Evolutionary conservation across 2,329 filamentous ascomycete species (phyloP), one percentile per base, ranked within the genome.

Genomic region (Pseudocercospora fijiensis): DNA sequence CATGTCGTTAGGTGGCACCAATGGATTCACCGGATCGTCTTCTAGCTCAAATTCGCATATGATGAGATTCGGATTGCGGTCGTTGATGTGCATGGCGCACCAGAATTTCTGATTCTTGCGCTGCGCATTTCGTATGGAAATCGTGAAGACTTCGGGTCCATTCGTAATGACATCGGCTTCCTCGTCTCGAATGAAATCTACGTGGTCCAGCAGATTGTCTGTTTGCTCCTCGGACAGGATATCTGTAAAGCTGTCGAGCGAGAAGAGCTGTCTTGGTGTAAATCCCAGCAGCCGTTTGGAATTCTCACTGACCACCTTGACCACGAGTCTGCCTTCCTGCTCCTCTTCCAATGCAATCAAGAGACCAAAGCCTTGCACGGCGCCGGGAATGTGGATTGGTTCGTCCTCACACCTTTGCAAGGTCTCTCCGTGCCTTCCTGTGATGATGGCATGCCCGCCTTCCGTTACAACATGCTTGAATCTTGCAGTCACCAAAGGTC

Each of bases 11-110:
- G 76, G 2, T 2, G 90, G 88, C 0, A 88, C 85, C 6, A 93
- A 78, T 0, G 91, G 91, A 70, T 88, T 85, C 4, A 85, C 76
- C 0, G 81, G 76, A 66, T 96, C 91, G 66, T 96, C 89, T 74
- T 96, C 91, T 1, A 92, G 77, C 74, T 96, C 92, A 63, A 96
- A 94, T 72, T 96, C 92, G 80, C 91, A 96, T 9, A 96, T 89
- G 27, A 96, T 81, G 24, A 94, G 76, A 52, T 90, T 85, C 0
- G 86, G 84, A 66, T 92, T 86, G 0, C 81, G 78, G 0, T 88
- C 83, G 58, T 88, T 90, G 62, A 90, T 84, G 72, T 96, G 92
- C 69, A 95, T 88, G 7, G 91, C 92, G 75, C 91, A 96, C 92
- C 92, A 96, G 1, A 96, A 78, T 73, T 93, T 95, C 59, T 84